Evolutionary conservation across 2,329 filamentous ascomycete genomes (phyloP).

Genomic region (Paraphoma chrysanthemicola): DNA sequence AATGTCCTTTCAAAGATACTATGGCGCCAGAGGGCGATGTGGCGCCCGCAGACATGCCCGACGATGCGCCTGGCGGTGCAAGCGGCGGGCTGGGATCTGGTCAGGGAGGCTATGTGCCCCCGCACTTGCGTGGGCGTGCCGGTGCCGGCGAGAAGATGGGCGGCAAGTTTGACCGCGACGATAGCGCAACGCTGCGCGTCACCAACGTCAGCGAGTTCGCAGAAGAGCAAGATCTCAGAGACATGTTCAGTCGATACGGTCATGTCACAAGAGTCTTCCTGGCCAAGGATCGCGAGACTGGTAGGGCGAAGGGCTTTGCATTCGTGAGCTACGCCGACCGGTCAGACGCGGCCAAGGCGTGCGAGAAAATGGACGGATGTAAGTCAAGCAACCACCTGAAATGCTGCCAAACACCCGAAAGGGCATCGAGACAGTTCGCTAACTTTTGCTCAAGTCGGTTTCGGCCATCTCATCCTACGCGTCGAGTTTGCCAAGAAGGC

Average conservation of each 20-base stretch:
- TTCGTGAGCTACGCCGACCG: conserved; percentile 97
- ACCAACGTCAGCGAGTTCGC: conserved; percentile 99
- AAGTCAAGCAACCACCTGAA: conserved; percentile 43
- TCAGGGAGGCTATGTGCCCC: conserved; percentile 90
- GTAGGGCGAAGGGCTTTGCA: conserved; percentile 95
- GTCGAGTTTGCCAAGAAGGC: conserved; percentile 83
- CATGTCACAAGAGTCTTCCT: conserved; percentile 97
- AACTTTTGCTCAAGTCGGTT: conserved; percentile 60
- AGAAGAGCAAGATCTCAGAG: conserved; percentile 91
- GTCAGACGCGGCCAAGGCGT: conserved; percentile 87
- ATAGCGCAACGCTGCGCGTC: conserved; percentile 93
- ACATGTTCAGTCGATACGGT: conserved; percentile 98
- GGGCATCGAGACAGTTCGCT: conserved; percentile 10
- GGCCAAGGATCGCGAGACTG: conserved; percentile 96
- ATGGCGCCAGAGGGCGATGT: conserved; percentile 80
- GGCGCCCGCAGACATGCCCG: conserved; percentile 55
- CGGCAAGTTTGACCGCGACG: conserved; percentile 95
- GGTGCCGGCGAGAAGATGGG: conserved; percentile 82
- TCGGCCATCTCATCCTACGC: conserved; percentile 84
- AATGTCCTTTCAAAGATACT: conserved; percentile 99
- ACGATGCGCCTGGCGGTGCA: conserved; percentile 53
- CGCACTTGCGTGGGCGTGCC: conserved; percentile 83
- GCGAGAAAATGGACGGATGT: conserved; percentile 97
- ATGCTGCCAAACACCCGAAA: background rate
- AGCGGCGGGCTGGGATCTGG: conserved; percentile 66